Conservation (phyloP, 2,329 filamentous ascomycete genomes). For the Onygenales sp. region DNA sequence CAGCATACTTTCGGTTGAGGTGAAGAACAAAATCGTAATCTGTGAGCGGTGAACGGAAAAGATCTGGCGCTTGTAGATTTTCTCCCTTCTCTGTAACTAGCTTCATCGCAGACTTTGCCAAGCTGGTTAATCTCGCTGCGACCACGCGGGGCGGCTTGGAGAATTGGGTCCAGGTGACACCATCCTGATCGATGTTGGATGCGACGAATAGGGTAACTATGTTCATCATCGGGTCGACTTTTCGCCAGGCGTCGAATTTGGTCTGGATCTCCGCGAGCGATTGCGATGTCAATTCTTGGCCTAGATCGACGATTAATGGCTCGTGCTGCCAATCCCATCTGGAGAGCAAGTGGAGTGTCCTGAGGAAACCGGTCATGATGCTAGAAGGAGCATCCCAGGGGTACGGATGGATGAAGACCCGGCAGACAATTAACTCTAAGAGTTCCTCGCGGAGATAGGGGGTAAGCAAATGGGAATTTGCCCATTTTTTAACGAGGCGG, state of each 20-base stretch:
- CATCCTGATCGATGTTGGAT: slow-evolving; percentile 66
- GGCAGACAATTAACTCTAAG: slow-evolving; percentile 71
- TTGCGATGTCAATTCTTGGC: slow-evolving; percentile 49
- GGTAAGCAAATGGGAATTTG: slow-evolving; percentile 68
- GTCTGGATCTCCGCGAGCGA: slow-evolving; percentile 57
- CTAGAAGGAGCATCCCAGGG: slow-evolving; percentile 74
- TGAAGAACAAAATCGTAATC: slow-evolving; percentile 86
- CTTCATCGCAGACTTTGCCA: slow-evolving; percentile 67
- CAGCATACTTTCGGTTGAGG: slow-evolving; percentile 48
- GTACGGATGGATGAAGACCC: slow-evolving; percentile 69
- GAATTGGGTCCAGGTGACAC: slow-evolving; percentile 69
- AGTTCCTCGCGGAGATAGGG: slow-evolving; percentile 70
- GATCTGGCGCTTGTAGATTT: slow-evolving; percentile 43
- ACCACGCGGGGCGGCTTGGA: slow-evolving; percentile 66
- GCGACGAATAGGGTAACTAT: slow-evolving; percentile 71
- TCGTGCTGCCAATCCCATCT: slow-evolving; percentile 87
- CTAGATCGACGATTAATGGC: slow-evolving; percentile 70
- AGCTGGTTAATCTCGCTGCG: slow-evolving; percentile 69
- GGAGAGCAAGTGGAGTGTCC: slow-evolving; percentile 68
- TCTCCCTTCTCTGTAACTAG: slow-evolving; percentile 47
- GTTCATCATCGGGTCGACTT: slow-evolving; percentile 82
- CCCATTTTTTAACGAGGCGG: slow-evolving; percentile 82
- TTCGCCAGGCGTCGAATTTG: slow-evolving; percentile 74
- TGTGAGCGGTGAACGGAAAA: slow-evolving; percentile 63
- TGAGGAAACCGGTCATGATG: slow-evolving; percentile 68